Percentiles rank a stretch among this genome's conserved stretches.
These are phyloP conservation scores for Phanerochaete sordida DNA, from an alignment of 768 basidiomycete species.

Conservation along the genomic window DNA sequence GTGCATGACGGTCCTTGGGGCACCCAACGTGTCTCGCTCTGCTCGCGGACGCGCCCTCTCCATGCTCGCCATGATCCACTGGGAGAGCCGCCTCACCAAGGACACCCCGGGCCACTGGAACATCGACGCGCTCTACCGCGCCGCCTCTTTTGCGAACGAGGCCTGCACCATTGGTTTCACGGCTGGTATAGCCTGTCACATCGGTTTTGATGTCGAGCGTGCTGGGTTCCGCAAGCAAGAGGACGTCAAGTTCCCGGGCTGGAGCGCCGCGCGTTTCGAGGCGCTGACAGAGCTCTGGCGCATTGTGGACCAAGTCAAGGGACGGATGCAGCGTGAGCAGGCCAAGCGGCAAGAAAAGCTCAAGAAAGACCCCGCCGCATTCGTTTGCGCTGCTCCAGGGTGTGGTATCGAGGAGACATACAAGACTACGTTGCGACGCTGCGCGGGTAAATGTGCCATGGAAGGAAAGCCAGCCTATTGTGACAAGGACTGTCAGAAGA, in stretches of 20 bases:
- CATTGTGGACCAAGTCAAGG: not conserved
- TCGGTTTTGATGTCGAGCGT: not conserved
- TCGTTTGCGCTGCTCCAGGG: constrained; percentile 9
- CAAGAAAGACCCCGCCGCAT: constrained; percentile 4
- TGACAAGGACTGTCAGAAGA: constrained; percentile 6
- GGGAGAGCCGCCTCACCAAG: constrained; percentile 2
- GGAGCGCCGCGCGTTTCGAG: not conserved
- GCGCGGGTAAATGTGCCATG: constrained; percentile 1
- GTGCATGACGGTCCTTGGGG: not conserved
- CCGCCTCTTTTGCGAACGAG: constrained; percentile 6
- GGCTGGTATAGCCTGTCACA: not conserved
- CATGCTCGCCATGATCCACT: constrained; percentile 1
- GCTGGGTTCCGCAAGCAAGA: not conserved
- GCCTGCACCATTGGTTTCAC: constrained; percentile 4
- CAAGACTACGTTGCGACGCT: constrained; percentile 9
- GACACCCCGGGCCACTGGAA: not conserved
- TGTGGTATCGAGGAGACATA: constrained; percentile 10
- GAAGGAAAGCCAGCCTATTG: constrained; percentile 12
- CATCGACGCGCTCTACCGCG: constrained; percentile 5
- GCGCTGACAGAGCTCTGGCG: constrained; percentile 1
- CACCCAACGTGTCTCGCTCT: constrained; percentile 1
- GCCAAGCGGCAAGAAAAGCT: not conserved
- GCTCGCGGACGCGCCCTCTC: constrained; percentile 3
- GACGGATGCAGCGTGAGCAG: not conserved
- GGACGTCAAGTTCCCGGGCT: not conserved